Base-by-base conservation (phyloP, 768 basidiomycete species). In the Rhodotorula taiwanensis region DNA sequence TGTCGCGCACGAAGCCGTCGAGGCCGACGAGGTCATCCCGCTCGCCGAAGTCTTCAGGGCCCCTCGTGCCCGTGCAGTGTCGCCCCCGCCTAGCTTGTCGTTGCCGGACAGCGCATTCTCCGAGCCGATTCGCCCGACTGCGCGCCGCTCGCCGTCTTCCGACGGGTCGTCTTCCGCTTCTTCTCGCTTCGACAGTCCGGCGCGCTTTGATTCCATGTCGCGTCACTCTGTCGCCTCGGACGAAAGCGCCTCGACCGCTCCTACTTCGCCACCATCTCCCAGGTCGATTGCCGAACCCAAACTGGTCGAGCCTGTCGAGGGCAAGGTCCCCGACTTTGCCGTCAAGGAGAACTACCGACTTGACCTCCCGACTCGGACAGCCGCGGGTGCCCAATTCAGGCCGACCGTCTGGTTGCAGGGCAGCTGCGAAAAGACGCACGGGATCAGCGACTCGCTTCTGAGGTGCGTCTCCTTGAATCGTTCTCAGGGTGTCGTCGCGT, bases 341-440 rank as follows among this genome's bases (percentile, higher is more conserved):
- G 77, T 81, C 50, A 76, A 77, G 11, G 77, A 80, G 33, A 76
- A 76, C 51, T 81, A 81, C 67, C 77, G 75, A 31, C 76, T 81
- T 43, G 77, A 34, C 53, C 58, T 49, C 20, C 69, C 61, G 52
- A 31, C 33, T 33, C 64, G 47, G 45, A 65, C 45, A 28, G 30
- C 64, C 70, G 31, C 62, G 64, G 51, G 48, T 30, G 27, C 42
- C 28, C 51, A 31, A 5, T 66, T 60, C 33, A 58, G 39, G 49
- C 70, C 74, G 21, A 76, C 74, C 15, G 71, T 78, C 14, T 78
- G 77, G 66, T 61, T 78, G 43, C 78, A 78, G 65, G 78, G 78
- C 18, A 70, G 75, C 55, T 73, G 74, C 36, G 77, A 78, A 64
- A 72, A 74, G 52, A 77, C 77, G 15, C 78, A 78, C 52, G 78